Base-by-base conservation (phyloP, 495 filamentous ascomycete genomes). In the Aspergillus ostianus region DNA sequence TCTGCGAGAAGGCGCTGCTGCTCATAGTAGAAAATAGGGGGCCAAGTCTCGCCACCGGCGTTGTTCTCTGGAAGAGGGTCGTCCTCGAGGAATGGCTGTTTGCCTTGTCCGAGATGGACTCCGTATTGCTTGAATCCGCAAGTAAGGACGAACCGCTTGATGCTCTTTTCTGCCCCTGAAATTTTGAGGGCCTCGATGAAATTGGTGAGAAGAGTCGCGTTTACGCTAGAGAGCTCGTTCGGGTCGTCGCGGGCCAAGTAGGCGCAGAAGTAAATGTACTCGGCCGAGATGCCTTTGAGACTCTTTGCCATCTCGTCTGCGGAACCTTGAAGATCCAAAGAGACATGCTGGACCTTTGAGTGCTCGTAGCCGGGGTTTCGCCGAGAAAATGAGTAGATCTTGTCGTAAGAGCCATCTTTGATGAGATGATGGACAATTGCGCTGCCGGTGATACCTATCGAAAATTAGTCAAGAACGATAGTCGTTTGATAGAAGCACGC, bases 61-160 rank as follows among this genome's bases (percentile, higher is more conserved):
- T n/a, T n/a, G n/a, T n/a, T n/a, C 20, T 72, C 69, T 32, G 81
- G 62, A 64, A 66, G 70, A 15, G 71, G 75, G 57, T 83, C 80
- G 13, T 70, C 67, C 65, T 83, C 81, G 30, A 67, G 57, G 64
- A 83, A 72, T n/a, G 78, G 74, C 55, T 75, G 72, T 56, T 77
- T 77, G 21, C 60, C 47, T n/a, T 56, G 56, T n/a, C 81, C 81
- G 2, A 82, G 71, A 64, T 84, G 77, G 2, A 84, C 80, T 27
- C 84, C 80, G 62, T 86, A 86, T 50, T 85, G 79, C 63, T 84
- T 85, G 17, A 72, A 69, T 2, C 83, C 82, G 10, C 77, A 80
- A 2, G 82, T 80, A 29, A 85, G 72, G 47, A 85, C 66, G 53
- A 85, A 72, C 46, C 77, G 75, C 62, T 82, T 81, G 47, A 84